Evolutionary conservation across 768 basidiomycete species (phyloP).

Genomic region (Russula lepida): DNA sequence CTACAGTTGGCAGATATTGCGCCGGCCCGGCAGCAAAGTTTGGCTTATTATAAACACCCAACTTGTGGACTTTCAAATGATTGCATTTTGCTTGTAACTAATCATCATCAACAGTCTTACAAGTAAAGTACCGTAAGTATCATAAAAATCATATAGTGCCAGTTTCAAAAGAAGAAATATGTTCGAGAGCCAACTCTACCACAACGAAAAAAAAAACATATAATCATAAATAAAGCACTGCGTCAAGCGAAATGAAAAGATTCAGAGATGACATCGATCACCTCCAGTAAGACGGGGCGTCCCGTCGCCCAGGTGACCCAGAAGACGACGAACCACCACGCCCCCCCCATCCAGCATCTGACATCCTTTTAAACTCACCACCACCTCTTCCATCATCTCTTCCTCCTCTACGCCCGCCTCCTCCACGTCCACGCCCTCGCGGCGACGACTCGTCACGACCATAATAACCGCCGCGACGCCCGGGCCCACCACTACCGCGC

Average conservation of each 20-base stretch:
- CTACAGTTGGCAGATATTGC: no score
- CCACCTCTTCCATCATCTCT: background rate
- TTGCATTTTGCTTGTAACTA: background rate
- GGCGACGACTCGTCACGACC: background rate
- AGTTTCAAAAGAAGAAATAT: no score
- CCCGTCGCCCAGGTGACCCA: constrained; percentile 11
- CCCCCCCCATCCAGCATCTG: constrained; percentile 6
- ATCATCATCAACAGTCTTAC: background rate
- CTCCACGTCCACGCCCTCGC: constrained; percentile 3
- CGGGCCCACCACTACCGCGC: constrained; percentile 1
- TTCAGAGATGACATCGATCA: background rate
- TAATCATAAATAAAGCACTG: constrained; percentile 1
- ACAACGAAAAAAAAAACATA: background rate
- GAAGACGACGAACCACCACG: background rate
- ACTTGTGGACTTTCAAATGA: no score
- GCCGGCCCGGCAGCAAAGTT: no score
- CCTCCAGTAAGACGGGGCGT: constrained; percentile 5
- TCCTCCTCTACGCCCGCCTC: background rate
- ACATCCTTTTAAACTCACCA: background rate
- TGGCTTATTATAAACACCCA: no score
- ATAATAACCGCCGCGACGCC: constrained; percentile 9
- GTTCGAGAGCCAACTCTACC: background rate
- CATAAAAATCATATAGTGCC: background rate
- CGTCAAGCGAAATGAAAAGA: background rate
- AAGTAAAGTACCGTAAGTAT: background rate